Conservation (phyloP, 352 stramenopile species). For the Globisporangium cylindrosporum region DNA sequence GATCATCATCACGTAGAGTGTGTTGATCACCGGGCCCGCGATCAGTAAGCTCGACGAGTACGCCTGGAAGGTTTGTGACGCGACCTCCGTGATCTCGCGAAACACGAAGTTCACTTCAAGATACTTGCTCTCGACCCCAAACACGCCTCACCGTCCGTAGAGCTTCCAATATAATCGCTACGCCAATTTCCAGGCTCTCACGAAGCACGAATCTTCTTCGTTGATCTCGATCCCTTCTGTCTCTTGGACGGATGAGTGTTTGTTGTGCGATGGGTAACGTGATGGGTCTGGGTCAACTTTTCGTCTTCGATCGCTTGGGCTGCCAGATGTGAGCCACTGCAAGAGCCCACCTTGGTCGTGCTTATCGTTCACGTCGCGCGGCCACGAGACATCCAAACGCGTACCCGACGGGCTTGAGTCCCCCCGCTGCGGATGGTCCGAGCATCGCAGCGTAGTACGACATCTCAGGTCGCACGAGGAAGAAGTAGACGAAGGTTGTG, state of each 20-base stretch:
- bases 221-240: background rate
- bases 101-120: constrained; percentile 2
- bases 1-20: background rate
- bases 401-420: constrained; percentile 4
- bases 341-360: background rate
- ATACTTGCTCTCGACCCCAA: constrained; percentile 3
- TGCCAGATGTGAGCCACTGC: background rate
- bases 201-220: background rate
- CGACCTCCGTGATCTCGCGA: background rate
- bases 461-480: constrained; percentile 1
- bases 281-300: background rate
- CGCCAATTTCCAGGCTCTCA: background rate
- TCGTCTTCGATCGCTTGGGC: background rate
- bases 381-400: background rate
- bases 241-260: background rate
- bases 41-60: constrained; percentile 2
- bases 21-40: constrained; percentile 1
- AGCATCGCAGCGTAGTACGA: constrained; percentile 9
- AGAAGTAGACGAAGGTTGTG: constrained; percentile 3
- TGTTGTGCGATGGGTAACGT: background rate
- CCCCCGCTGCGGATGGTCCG: background rate
- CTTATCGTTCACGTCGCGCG: background rate
- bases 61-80: background rate
- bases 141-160: background rate
- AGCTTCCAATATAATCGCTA: background rate